Conservation (phyloP, 2,329 filamentous ascomycete species). For the Exophiala oligosperma region DNA sequence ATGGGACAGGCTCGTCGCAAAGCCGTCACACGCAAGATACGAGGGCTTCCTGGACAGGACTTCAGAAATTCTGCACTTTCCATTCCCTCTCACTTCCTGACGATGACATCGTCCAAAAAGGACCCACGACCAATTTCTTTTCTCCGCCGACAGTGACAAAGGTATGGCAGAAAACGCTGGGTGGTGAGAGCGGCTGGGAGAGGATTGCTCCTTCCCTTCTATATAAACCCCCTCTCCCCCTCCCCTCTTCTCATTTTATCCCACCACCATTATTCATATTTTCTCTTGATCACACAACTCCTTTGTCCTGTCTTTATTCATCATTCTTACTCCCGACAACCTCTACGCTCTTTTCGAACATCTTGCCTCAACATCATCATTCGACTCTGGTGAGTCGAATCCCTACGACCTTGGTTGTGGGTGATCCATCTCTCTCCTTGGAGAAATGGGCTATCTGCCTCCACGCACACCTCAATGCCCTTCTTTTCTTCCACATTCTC, state of each 20-base stretch:
- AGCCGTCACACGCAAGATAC: neutral
- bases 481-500: neutral
- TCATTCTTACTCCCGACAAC: slow-evolving; percentile 13
- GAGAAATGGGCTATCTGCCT: neutral
- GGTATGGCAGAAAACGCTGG: slow-evolving; percentile 2
- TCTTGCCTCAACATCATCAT: slow-evolving; percentile 15
- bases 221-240: slow-evolving; percentile 8
- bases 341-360: slow-evolving; percentile 8
- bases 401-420: neutral
- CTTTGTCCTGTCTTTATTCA: slow-evolving; percentile 11
- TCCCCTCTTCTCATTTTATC: slow-evolving; percentile 2
- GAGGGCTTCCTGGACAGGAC: neutral
- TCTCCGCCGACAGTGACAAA: slow-evolving; percentile 1
- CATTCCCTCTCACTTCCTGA: neutral
- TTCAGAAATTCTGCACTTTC: neutral
- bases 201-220: slow-evolving; percentile 12
- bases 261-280: slow-evolving; percentile 6
- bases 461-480: neutral
- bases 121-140: neutral
- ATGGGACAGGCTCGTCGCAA: neutral
- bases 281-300: slow-evolving; percentile 13
- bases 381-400: slow-evolving; percentile 1
- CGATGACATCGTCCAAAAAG: neutral
- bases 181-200: neutral
- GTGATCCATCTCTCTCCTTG: neutral